These are phyloP conservation scores for Tagetes erecta DNA, from an alignment of 129 eudicot species.

Conservation along the genomic window DNA sequence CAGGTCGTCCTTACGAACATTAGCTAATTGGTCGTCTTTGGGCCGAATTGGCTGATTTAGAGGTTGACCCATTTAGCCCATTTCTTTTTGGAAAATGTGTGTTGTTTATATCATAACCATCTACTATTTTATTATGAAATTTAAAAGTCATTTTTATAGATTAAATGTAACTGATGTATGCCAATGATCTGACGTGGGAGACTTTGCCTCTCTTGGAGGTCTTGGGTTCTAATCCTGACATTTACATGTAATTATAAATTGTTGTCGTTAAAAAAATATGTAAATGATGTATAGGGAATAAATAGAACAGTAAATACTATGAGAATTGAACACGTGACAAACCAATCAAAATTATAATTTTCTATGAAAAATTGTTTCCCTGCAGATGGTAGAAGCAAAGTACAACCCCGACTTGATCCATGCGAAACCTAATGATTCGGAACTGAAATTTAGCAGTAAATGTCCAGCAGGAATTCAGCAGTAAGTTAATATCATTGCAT, in stretches of 20 bases:
- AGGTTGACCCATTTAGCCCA: background rate
- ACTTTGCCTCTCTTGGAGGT: no score
- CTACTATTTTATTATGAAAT: background rate
- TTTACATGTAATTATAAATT: background rate
- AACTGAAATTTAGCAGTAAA: conserved; percentile 47
- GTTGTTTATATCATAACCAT: background rate
- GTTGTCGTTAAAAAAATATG: no score
- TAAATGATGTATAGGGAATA: no score
- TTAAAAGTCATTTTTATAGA: background rate
- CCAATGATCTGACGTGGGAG: no score
- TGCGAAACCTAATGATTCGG: conserved; percentile 38
- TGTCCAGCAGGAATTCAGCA: conserved; percentile 58
- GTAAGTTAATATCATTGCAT: conserved; percentile 35
- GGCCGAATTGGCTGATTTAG: background rate
- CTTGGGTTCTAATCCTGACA: background rate
- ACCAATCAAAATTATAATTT: no score
- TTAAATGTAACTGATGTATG: background rate
- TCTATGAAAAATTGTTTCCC: background rate
- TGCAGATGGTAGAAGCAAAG: conserved; percentile 65
- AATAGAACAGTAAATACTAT: no score
- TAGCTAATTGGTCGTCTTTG: background rate
- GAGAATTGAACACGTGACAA: no score
- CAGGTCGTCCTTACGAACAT: no score
- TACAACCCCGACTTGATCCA: conserved; percentile 34
- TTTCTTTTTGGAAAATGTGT: background rate